Percentiles rank a stretch among this genome's conserved stretches.
These are phyloP conservation scores for Solanum chmielewskii DNA, from an alignment of 257 asterid species.

Conservation along the genomic window DNA sequence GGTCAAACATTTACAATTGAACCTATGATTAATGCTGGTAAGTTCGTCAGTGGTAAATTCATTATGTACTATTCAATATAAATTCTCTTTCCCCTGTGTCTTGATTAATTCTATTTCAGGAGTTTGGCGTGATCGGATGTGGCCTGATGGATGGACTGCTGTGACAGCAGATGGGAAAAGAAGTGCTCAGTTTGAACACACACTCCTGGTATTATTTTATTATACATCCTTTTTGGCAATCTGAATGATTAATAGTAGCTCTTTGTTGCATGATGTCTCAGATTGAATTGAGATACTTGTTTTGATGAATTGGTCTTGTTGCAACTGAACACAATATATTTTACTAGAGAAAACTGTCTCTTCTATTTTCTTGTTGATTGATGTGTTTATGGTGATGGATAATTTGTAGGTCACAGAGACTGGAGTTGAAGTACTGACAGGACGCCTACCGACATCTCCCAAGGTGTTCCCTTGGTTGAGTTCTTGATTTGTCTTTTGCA, in stretches of 20 bases:
- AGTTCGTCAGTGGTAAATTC: background rate
- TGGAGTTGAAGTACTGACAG: conserved; percentile 93
- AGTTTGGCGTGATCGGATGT: conserved; percentile 88
- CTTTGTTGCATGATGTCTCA: background rate
- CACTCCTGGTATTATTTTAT: conserved; percentile 51
- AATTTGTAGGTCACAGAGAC: conserved; percentile 69
- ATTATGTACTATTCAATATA: background rate
- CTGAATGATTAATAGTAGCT: background rate
- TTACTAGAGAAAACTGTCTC: background rate
- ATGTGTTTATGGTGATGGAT: background rate
- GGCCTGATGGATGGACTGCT: conserved; percentile 99
- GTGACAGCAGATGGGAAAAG: conserved; percentile 95
- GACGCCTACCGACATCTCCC: conserved; percentile 82
- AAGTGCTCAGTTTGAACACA: conserved; percentile 96
- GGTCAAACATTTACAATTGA: conserved; percentile 96
- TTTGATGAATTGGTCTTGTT: background rate
- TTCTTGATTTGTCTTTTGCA: conserved; percentile 13
- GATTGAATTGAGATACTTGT: background rate
- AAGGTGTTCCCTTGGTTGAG: conserved; percentile 79
- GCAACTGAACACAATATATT: background rate
- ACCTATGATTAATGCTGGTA: conserved; percentile 94
- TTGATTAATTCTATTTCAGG: conserved; percentile 29
- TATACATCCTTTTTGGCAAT: background rate
- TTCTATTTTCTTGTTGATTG: background rate
- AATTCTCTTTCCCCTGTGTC: background rate